Evolutionary conservation across 768 basidiomycete species (phyloP), one percentile per base, ranked within the genome.

Genomic region (Amanita muscaria): DNA sequence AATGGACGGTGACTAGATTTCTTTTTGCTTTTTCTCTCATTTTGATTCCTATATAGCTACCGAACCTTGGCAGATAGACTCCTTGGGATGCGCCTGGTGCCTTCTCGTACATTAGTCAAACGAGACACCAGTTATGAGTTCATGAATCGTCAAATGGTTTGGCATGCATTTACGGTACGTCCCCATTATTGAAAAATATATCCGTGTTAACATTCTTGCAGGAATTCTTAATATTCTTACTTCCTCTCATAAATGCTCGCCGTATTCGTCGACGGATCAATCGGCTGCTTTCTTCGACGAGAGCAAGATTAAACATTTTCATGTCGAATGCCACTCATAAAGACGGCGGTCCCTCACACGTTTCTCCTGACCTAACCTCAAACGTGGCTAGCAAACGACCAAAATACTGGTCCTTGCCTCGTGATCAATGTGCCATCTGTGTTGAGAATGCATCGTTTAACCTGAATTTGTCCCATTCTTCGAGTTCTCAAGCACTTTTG

Each of bases 61-160:
- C 84, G 93, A 1, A 86, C 90, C 21, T 59, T 92, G 21, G 67
- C 81, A 10, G 90, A 94, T 58, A 71, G 96, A 37, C 50, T 96
- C 16, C 67, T 97, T 12, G 63, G 69, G 19, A 75, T 99, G 69
- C 69, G 72, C 23, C 76, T 97, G 3, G 74, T 82, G 1, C 84
- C 93, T 3, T 71, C 85, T 0, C 76, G 79, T 24, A 66, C 72
- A 32, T 73, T 83, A 25, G 72, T 81, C 27, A 80, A 77, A 49
- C 78, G 87, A 14, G 83, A 93, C 53, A 87, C 98, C 40, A 94
- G 88, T 56, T 99, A 96, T 63, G 96, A 98, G 57, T 98, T 92
- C 56, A 94, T 98, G 89, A 97, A 98, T 56, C 86, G 96, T 53
- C 94, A 98, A 62, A 88, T 99, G 76, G 96, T 99, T 44, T 99